Evolutionary conservation across 2,329 filamentous ascomycete genomes (phyloP).

Genomic region (Hypoxylon sp.): DNA sequence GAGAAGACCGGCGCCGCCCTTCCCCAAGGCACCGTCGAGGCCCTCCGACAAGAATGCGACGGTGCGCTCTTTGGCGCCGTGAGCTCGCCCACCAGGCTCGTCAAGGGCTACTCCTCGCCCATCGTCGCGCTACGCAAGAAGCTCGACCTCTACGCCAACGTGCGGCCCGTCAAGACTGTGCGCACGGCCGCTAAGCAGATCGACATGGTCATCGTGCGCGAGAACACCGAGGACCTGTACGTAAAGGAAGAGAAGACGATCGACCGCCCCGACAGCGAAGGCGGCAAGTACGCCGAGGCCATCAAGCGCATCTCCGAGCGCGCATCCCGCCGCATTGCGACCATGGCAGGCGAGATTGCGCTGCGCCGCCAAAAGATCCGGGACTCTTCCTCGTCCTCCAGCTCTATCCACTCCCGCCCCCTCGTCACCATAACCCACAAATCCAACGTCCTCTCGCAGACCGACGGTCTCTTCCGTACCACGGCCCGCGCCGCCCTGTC

Average conservation of each 20-base stretch:
- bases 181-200: conserved; percentile 77
- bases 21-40: conserved; percentile 90
- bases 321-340: conserved; percentile 87
- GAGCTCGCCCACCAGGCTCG: conserved; percentile 88
- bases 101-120: conserved; percentile 95
- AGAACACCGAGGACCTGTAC: conserved; percentile 99
- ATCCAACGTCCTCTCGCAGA: conserved; percentile 96
- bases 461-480: conserved; percentile 93
- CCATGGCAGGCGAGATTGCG: conserved; percentile 96
- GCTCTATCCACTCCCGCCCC: conserved; percentile 76
- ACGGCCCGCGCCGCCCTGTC: conserved; percentile 82
- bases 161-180: conserved; percentile 92
- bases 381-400: conserved; percentile 67
- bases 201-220: conserved; percentile 97
- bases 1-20: conserved; percentile 89
- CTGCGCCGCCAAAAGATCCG: conserved; percentile 87
- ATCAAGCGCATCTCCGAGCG: conserved; percentile 96
- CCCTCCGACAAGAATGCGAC: conserved; percentile 92
- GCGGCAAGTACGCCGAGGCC: conserved; percentile 91
- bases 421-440: conserved; percentile 98
- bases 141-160: conserved; percentile 96
- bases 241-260: conserved; percentile 96
- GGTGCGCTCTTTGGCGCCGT: conserved; percentile 97
- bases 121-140: conserved; percentile 97
- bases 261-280: conserved; percentile 70